Evolutionary conservation across 371 early-diverging fungal genomes (phyloP), one percentile per base, ranked within the genome.

Genomic region (Mortierella sp.): DNA sequence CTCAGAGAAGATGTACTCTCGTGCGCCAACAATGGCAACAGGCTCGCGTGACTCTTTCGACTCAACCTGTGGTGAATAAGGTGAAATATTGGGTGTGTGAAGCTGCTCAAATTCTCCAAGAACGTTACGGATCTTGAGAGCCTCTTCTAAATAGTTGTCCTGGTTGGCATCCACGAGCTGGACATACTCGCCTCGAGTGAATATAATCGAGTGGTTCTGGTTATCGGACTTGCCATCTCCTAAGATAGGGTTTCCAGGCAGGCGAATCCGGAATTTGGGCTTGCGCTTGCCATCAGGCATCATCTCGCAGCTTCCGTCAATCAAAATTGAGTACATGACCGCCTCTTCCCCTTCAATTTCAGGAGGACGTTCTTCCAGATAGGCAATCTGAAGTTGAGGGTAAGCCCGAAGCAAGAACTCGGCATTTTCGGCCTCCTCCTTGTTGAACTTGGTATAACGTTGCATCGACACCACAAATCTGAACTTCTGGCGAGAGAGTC

Each of bases 161-260:
- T 95, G 95, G 67, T 96, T 96, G 23, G 96, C 95, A 72, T 95
- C 97, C 31, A 96, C 84, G 28, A 96, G 78, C 80, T 94, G 93
- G 34, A 92, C 50, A 52, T 92, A 92, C 75, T 94, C 94, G 48
- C 95, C 97, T 23, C 97, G 92, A 30, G 89, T 88, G 62, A 92
- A 96, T 55, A 94, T 89, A 42, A 95, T 84, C 23, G 93, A 87
- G 58, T 91, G 92, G 76, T 95, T 95, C 79, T 96, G 95, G 72
- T 95, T 95, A 76, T 95, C 95, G 0, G 94, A 90, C 81, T 95
- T 94, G 62, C 95, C 95, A 73, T 96, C 96, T 27, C 96, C 95
- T 14, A 96, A 79, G 55, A 95, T 93, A 2, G 95, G 95, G 66
- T 90, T 90, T 6, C 96, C 96, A 0, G 96, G 96, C 17, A 96